phyloP scores from a whole-genome alignment of 208 protist species.

The Leishmania gerbilli region DNA sequence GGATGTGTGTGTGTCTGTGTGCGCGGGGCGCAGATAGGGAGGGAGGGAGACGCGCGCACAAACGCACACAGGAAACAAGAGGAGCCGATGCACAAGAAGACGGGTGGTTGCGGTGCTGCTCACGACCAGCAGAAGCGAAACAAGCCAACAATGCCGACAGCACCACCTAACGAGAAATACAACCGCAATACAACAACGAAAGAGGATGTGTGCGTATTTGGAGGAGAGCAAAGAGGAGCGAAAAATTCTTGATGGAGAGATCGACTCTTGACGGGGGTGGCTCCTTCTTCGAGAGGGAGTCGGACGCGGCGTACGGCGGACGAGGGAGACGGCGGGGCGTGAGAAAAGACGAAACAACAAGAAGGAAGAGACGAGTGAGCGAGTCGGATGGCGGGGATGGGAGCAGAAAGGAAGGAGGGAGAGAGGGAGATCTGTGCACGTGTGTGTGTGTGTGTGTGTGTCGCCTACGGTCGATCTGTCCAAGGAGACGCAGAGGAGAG shows the following conservation, averaged over 20 bases:
- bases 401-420: background rate
- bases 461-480: background rate
- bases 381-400: too few relatives aligned
- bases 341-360: too few relatives aligned
- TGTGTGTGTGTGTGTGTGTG: background rate
- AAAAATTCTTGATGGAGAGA: background rate
- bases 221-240: background rate
- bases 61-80: too few relatives aligned
- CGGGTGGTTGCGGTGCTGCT: background rate
- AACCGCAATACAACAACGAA: background rate
- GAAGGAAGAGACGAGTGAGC: too few relatives aligned
- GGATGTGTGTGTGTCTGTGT: too few relatives aligned
- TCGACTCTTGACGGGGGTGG: too few relatives aligned
- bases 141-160: background rate
- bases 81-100: background rate
- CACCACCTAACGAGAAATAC: background rate
- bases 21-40: background rate
- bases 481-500: background rate
- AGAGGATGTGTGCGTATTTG: background rate
- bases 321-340: too few relatives aligned
- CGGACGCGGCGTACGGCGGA: too few relatives aligned
- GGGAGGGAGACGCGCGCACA: background rate
- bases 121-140: background rate
- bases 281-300: too few relatives aligned
- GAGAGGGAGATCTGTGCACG: background rate